Evolutionary conservation across 2,329 filamentous ascomycete species (phyloP).

Genomic region (Aureobasidium musti): DNA sequence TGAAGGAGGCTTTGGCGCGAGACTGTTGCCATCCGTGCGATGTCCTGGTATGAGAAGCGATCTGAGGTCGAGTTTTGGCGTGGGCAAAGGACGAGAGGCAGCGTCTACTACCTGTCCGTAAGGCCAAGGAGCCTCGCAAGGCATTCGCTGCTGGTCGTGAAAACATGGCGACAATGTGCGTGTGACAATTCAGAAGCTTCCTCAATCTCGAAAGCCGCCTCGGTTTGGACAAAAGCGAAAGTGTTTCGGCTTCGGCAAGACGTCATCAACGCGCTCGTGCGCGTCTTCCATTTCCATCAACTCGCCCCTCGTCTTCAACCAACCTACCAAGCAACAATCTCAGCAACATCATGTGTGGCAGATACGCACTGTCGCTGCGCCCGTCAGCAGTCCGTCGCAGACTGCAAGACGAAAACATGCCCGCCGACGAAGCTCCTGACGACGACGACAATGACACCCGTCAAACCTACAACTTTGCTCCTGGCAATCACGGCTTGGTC

Average conservation of each 20-base stretch:
- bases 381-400: conserved; percentile 73
- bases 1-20: conserved; percentile 31
- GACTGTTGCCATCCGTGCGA: conserved; percentile 7
- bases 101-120: background rate
- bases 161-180: conserved; percentile 41
- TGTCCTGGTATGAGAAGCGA: background rate
- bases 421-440: conserved; percentile 64
- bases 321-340: too few species aligned
- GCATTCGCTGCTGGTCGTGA: conserved; percentile 38
- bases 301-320: background rate
- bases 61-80: background rate
- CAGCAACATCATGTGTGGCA: conserved; percentile 63
- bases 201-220: background rate
- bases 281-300: conserved; percentile 2
- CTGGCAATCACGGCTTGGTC: conserved; percentile 80
- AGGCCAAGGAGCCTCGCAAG: background rate
- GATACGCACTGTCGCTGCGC: conserved; percentile 62
- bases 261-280: conserved; percentile 9
- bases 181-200: conserved; percentile 27
- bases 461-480: conserved; percentile 90
- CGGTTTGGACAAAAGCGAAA: background rate
- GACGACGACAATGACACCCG: conserved; percentile 74
- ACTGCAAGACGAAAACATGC: conserved; percentile 73
- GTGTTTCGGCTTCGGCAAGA: background rate
- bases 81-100: background rate